Base-by-base conservation (phyloP, 176 grass and related monocot genomes). In the Calamus simplicifolius region DNA sequence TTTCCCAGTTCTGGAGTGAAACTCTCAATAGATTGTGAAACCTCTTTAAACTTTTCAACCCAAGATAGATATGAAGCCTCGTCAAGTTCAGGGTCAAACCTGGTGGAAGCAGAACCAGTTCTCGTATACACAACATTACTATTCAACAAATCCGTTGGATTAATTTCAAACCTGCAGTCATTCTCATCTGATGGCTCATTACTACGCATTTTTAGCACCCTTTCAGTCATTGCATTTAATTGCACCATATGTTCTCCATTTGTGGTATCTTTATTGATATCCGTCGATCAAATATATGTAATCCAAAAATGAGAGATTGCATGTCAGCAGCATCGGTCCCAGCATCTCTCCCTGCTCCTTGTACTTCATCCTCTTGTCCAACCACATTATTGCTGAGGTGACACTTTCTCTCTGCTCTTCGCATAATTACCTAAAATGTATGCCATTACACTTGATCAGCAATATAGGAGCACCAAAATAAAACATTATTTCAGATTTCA, bases 391-490 rank as follows among this genome's bases (percentile, higher is more conserved):
- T 63, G 70, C 86, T 87, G 59, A 96, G 80, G 76, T 79, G 79
- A 69, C 90, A 82, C 79, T 96, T 96, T 72, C 62, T 90, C 65
- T 96, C 75, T 3, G 91, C 91, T 96, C 91, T 90, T 69, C 83
- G 77, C 83, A 96, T 90, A 66, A 96, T 96, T 31, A 89, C 83
- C 91, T 96, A 63, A 4, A 38, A 6, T 43, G 35, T 10, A n/a
- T n/a, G n/a, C n/a, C n/a, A n/a, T n/a, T n/a, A n/a, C n/a, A n/a
- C n/a, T n/a, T n/a, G n/a, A n/a, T 43, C 7, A 35, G 35, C 35
- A 43, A 8, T 43, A 43, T 2, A 43, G 7, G 1, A 43, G 12
- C 7, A 6, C 54, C 16, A 53, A n/a, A 16, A 64, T 50, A 3
- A 54, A 65, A 49, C 50, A 77, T 43, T 43, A 43, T 43, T 43